These are phyloP conservation scores for Botrytis squamosa DNA, from an alignment of 2,329 filamentous ascomycete species.

Conservation along the genomic window DNA sequence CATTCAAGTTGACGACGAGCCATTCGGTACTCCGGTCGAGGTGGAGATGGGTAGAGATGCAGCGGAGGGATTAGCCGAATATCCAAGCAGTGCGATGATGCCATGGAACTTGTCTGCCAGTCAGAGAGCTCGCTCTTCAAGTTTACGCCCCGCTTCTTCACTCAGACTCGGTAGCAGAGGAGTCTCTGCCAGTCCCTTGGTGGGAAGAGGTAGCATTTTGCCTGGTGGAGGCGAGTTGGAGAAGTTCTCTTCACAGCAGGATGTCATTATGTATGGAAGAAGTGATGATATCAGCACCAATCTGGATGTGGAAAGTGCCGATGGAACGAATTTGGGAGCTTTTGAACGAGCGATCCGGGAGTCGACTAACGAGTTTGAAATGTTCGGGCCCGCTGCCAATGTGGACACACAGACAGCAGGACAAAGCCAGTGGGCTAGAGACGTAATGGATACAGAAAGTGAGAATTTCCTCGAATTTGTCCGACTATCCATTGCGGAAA, in stretches of 20 bases:
- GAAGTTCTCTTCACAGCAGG: slow-evolving; percentile 27
- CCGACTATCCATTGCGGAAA: slow-evolving; percentile 44
- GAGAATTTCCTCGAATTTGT: slow-evolving; percentile 64
- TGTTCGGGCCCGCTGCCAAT: slow-evolving; percentile 41
- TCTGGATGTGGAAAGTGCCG: background rate
- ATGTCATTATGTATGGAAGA: background rate
- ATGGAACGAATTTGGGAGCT: background rate
- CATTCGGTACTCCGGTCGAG: slow-evolving; percentile 40
- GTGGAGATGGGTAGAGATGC: slow-evolving; percentile 71
- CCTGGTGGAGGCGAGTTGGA: slow-evolving; percentile 31
- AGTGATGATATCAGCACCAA: slow-evolving; percentile 5
- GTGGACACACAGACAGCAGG: slow-evolving; percentile 51
- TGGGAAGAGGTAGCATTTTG: slow-evolving; percentile 46
- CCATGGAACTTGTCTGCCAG: slow-evolving; percentile 66
- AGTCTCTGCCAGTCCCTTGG: slow-evolving; percentile 59
- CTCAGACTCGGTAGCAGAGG: slow-evolving; percentile 45
- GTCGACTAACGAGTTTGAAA: slow-evolving; percentile 44
- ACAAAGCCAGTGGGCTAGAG: slow-evolving; percentile 49
- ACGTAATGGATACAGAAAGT: slow-evolving; percentile 57
- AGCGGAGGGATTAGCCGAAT: slow-evolving; percentile 64
- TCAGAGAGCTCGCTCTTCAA: slow-evolving; percentile 41
- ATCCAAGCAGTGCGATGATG: slow-evolving; percentile 59
- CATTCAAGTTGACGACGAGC: slow-evolving; percentile 44
- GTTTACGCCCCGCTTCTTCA: slow-evolving; percentile 31
- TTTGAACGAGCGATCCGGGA: background rate